A percentile compares a stretch with the other conserved stretches of the same genome.
Evolutionary conservation across 805 yeast genomes (phyloP).

Genomic region (Kodamaea neixiangensis): DNA sequence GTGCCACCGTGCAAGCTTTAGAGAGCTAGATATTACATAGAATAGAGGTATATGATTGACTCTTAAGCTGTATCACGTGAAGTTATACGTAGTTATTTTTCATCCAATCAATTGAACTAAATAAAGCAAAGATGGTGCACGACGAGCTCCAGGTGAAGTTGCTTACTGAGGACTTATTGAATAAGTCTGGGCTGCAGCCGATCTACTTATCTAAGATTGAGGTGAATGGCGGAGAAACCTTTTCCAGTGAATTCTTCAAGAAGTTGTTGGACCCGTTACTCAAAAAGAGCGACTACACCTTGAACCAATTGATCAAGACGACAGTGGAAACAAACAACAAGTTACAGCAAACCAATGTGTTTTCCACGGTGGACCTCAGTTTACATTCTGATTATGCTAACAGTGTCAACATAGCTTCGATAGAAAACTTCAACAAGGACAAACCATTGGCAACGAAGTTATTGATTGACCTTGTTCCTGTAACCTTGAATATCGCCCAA

Average conservation of each 20-base stretch:
- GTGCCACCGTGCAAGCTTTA: constrained; percentile 57
- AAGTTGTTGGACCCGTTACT: constrained; percentile 48
- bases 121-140: constrained; percentile 6
- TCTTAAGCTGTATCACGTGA: neutral
- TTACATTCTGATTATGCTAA: constrained; percentile 41
- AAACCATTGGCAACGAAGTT: constrained; percentile 49
- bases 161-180: constrained; percentile 32
- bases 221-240: constrained; percentile 44
- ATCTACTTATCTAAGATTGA: constrained; percentile 38
- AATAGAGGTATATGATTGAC: neutral
- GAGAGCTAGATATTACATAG: neutral
- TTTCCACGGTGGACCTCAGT: constrained; percentile 39
- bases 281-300: constrained; percentile 42
- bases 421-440: constrained; percentile 35
- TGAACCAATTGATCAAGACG: constrained; percentile 40
- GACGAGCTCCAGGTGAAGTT: constrained; percentile 13
- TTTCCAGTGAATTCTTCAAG: constrained; percentile 47
- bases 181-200: constrained; percentile 34
- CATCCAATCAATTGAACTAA: constrained; percentile 8
- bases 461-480: constrained; percentile 39
- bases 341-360: constrained; percentile 47
- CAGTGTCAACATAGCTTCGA: constrained; percentile 23
- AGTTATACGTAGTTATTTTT: neutral
- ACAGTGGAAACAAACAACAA: constrained; percentile 35
- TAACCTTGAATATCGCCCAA: constrained; percentile 38